Evolutionary conservation across 1,139 yeast species (phyloP).

Genomic region (Pichia sp.): DNA sequence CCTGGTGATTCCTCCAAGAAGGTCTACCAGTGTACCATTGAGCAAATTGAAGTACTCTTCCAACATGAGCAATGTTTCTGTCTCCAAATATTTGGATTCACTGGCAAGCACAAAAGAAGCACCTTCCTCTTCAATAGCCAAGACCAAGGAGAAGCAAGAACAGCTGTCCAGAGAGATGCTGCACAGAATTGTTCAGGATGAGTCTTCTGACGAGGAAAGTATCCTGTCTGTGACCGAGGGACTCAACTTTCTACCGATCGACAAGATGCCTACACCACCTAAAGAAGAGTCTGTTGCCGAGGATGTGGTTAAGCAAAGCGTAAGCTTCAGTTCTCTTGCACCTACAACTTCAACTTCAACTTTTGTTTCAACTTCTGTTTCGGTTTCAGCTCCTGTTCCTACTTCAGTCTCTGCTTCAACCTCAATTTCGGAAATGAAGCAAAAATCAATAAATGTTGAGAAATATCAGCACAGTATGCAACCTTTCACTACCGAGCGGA

Average conservation of each 20-base stretch:
- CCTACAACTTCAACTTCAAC: too few relatives aligned
- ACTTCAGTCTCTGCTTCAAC: neutral
- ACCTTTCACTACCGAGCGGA: neutral
- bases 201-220: slow-evolving; percentile 5
- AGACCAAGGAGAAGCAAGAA: neutral
- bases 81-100: neutral
- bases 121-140: neutral
- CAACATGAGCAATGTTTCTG: neutral
- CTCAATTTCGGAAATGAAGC: neutral
- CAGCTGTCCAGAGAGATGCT: neutral
- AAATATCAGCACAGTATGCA: slow-evolving; percentile 13
- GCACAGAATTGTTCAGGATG: slow-evolving; percentile 2
- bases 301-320: neutral
- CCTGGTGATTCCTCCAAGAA: neutral
- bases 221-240: slow-evolving; percentile 4
- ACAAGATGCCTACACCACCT: slow-evolving; percentile 5
- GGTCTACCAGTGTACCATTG: neutral
- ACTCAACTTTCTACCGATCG: slow-evolving; percentile 5
- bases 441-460: neutral
- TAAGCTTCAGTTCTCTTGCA: too few relatives aligned
- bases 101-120: neutral
- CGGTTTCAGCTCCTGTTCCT: too few relatives aligned
- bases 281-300: neutral
- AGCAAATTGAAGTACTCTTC: neutral
- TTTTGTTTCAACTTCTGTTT: too few relatives aligned